Evolutionary conservation across 805 yeast genomes (phyloP).

Genomic region (Wickerhamomyces bisporus): DNA sequence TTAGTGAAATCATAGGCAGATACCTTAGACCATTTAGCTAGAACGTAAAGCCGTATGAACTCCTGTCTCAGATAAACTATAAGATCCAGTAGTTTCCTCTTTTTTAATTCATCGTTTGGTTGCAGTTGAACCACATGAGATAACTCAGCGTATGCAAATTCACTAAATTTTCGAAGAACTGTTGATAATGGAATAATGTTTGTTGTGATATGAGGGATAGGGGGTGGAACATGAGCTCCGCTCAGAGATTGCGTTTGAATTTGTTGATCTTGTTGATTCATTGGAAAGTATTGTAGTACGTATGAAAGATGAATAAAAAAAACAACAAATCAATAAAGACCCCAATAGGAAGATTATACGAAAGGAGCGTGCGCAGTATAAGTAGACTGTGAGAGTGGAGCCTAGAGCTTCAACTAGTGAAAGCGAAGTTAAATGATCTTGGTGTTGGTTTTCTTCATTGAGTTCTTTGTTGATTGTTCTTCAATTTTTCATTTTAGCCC

Average conservation of each 20-base stretch:
- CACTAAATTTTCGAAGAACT: slow-evolving; percentile 54
- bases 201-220: slow-evolving; percentile 66
- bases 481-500: not conserved
- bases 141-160: slow-evolving; percentile 59
- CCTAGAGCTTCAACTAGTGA: not conserved
- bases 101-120: slow-evolving; percentile 56
- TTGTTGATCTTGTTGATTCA: not conserved
- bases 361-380: too few species aligned
- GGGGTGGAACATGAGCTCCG: slow-evolving; percentile 24
- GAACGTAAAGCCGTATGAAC: slow-evolving; percentile 76
- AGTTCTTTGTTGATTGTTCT: not conserved
- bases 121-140: slow-evolving; percentile 56
- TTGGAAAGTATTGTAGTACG: not conserved
- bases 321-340: too few species aligned
- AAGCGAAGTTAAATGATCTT: not conserved
- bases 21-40: slow-evolving; percentile 79
- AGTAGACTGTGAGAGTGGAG: too few species aligned
- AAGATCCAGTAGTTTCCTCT: slow-evolving; percentile 61
- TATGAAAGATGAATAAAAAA: not conserved
- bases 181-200: slow-evolving; percentile 62
- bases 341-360: too few species aligned
- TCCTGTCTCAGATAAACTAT: slow-evolving; percentile 76
- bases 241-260: not conserved
- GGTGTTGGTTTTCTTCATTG: too few species aligned
- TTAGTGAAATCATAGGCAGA: slow-evolving; percentile 65